Base-by-base conservation (phyloP, 176 grass and related monocot genomes). In the Carex pumila region DNA sequence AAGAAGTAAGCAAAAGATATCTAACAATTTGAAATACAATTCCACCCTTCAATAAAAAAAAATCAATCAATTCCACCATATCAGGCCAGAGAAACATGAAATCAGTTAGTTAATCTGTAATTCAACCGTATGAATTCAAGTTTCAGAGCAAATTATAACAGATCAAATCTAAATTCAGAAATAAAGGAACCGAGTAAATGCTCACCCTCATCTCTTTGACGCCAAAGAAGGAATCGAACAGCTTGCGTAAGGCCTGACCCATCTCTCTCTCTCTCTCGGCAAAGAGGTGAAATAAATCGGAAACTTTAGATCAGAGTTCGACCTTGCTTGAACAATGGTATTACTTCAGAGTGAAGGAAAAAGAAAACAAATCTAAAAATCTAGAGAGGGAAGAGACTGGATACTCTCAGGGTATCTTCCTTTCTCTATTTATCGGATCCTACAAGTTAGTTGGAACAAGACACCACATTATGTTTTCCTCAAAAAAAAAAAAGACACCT, bases 201-300 rank as follows among this genome's bases (percentile, higher is more conserved):
- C 56, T 12, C 84, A 97, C 94, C 90, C 94, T 82, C 94, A 97
- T 97, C 85, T 97, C 94, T 84, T 89, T 97, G 82, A 89, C 91
- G 83, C 91, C 93, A 89, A 97, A 97, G 86, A 97, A 92, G 49
- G 86, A 25, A 80, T 97, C 94, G 92, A 97, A 97, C 83, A 97
- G 91, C 88, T 81, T 92, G 61, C 94, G 94, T 49, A 97, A 91
- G 73, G 94, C 88, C 81, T 97, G 94, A 82, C 94, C 94, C 94
- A 97, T 97, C 72, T 54, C 84, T 56, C 56, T 55, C 76, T 64
- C 69, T 68, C 61, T 34, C 9, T 25, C 1, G 12, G 18, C 25
- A 25, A 72, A 52, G 43, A 21, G 22, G 29, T 4, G 2, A 0
- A 75, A 19, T 74, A 12, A 14, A 61, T 12, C 12, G 43, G 45